phyloP scores from a whole-genome alignment of 139 green algal species.

The Micromonas commoda region DNA sequence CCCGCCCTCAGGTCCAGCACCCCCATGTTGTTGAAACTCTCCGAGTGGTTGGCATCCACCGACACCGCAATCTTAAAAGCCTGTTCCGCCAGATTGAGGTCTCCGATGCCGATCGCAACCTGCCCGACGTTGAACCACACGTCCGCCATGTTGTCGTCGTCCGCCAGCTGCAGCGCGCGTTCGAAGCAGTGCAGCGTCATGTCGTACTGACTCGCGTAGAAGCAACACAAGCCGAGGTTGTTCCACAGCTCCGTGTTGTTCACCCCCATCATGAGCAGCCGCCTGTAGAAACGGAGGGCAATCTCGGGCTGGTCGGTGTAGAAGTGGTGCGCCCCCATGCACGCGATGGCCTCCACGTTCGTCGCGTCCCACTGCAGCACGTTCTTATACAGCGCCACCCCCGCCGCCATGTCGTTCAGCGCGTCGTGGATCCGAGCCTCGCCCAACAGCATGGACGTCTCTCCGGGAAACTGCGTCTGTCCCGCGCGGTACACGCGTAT shows the following conservation, averaged over 20 bases:
- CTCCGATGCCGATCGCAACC: constrained; percentile 64
- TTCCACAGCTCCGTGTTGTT: constrained; percentile 67
- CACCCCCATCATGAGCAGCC: constrained; percentile 56
- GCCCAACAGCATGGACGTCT: constrained; percentile 55
- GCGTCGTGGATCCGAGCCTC: constrained; percentile 61
- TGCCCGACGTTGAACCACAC: constrained; percentile 41
- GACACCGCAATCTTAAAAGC: constrained; percentile 50
- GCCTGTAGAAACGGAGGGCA: constrained; percentile 53
- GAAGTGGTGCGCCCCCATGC: constrained; percentile 64
- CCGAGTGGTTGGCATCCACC: constrained; percentile 60
- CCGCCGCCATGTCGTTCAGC: constrained; percentile 53
- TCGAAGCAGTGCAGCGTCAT: constrained; percentile 70
- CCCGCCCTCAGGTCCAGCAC: constrained; percentile 61
- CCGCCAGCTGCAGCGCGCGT: constrained; percentile 24
- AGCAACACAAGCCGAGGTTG: constrained; percentile 76
- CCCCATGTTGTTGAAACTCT: constrained; percentile 66
- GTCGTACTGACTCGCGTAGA: constrained; percentile 74
- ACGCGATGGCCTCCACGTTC: constrained; percentile 72
- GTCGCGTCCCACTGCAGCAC: constrained; percentile 53
- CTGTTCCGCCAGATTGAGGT: constrained; percentile 63
- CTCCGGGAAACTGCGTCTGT: constrained; percentile 40
- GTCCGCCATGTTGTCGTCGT: constrained; percentile 32
- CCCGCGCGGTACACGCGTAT: constrained; percentile 53
- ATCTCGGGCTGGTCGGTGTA: constrained; percentile 79
- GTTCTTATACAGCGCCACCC: constrained; percentile 50